Conservation (phyloP, 805 yeast species). For the Metschnikowia similis region DNA sequence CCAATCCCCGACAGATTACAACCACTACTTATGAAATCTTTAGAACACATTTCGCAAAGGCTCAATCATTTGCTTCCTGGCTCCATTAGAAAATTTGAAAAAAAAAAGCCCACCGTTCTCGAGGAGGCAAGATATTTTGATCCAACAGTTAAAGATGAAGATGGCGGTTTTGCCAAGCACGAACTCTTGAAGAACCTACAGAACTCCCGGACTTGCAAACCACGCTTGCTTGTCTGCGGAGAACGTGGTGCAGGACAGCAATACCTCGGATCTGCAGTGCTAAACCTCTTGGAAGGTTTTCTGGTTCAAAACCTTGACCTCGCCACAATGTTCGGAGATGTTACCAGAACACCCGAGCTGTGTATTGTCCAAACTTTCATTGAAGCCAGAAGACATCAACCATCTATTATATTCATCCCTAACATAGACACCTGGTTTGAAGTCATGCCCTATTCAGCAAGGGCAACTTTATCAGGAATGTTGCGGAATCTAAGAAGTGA, state of each 20-base stretch:
- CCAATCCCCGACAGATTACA: conserved; percentile 73
- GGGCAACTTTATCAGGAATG: conserved; percentile 66
- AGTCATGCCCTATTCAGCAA: conserved; percentile 65
- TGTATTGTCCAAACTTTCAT: conserved; percentile 75
- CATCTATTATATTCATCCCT: conserved; percentile 81
- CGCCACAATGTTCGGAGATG: conserved; percentile 70
- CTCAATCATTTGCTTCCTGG: conserved; percentile 60
- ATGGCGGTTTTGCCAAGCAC: conserved; percentile 67
- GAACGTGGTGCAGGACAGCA: conserved; percentile 79
- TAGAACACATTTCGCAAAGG: conserved; percentile 42
- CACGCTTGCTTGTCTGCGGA: conserved; percentile 74
- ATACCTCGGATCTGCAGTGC: conserved; percentile 75
- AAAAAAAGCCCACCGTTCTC: conserved; percentile 49
- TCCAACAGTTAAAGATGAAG: conserved; percentile 49
- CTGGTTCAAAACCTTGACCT: conserved; percentile 85
- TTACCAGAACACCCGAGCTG: conserved; percentile 78
- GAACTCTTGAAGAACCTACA: conserved; percentile 50
- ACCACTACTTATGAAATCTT: conserved; percentile 56
- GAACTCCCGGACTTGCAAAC: conserved; percentile 69
- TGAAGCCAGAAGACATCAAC: conserved; percentile 87
- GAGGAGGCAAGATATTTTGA: conserved; percentile 69
- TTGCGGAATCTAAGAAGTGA: conserved; percentile 63
- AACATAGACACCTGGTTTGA: conserved; percentile 72
- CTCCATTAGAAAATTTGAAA: conserved; percentile 29
- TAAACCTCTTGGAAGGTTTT: conserved; percentile 82